These are phyloP conservation scores for Panicum miliaceum DNA, from an alignment of 176 grass and related monocot species.

Conservation along the genomic window DNA sequence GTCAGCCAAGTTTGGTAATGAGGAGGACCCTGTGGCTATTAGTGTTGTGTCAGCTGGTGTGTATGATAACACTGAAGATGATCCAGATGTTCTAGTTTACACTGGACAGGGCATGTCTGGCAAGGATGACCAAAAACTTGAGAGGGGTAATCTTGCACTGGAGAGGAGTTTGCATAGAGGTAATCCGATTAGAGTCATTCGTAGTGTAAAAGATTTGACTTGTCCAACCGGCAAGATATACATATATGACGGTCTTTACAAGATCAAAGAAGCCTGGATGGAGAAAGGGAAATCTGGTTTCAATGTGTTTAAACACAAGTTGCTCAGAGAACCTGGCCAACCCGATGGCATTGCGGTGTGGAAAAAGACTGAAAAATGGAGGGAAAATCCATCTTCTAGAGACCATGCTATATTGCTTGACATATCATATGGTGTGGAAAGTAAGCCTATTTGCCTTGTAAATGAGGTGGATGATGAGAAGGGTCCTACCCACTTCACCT, in stretches of 20 bases:
- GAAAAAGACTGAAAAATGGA: constrained; percentile 88
- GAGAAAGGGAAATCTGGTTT: constrained; percentile 80
- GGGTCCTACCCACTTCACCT: constrained; percentile 67
- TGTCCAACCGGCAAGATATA: constrained; percentile 81
- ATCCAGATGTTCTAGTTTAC: constrained; percentile 73
- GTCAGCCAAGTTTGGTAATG: constrained; percentile 54
- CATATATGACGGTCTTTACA: constrained; percentile 87
- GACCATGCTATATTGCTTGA: constrained; percentile 57
- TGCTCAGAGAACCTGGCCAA: constrained; percentile 74
- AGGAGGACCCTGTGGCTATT: constrained; percentile 66
- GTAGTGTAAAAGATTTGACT: constrained; percentile 72
- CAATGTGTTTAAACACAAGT: constrained; percentile 84
- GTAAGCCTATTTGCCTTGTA: constrained; percentile 76
- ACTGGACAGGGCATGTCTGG: constrained; percentile 79
- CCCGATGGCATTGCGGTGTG: constrained; percentile 75
- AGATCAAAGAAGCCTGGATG: constrained; percentile 75
- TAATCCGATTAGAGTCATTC: constrained; percentile 83
- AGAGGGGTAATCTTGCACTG: constrained; percentile 87
- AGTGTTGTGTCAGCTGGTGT: constrained; percentile 85
- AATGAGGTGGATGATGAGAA: constrained; percentile 81
- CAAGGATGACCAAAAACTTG: constrained; percentile 89
- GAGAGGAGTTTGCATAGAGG: constrained; percentile 79
- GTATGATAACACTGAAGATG: constrained; percentile 83
- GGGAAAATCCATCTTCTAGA: constrained; percentile 69
- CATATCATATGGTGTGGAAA: constrained; percentile 76